phyloP scores from a whole-genome alignment of 192 early-diverging fungal species.

The Rhizoclosmatium globosum region DNA sequence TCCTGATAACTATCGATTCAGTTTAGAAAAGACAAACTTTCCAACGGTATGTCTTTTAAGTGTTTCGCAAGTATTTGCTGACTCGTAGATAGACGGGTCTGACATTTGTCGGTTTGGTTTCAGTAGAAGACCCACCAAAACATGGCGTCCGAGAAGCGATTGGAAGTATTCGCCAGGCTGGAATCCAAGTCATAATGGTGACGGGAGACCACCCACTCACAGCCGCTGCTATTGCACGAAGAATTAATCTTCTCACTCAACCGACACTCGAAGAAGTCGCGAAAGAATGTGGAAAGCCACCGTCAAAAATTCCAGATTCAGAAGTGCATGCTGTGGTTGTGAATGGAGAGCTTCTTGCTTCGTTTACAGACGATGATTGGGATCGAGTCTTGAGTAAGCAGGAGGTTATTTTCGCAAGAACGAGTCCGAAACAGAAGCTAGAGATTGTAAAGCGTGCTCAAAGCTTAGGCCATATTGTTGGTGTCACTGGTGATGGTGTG shows the following conservation, averaged over 20 bases:
- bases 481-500: slow-evolving; percentile 96
- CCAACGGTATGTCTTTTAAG: slow-evolving; percentile 51
- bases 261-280: slow-evolving; percentile 29
- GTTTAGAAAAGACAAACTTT: slow-evolving; percentile 74
- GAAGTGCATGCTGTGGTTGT: slow-evolving; percentile 83
- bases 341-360: slow-evolving; percentile 77
- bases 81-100: slow-evolving; percentile 38
- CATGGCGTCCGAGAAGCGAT: slow-evolving; percentile 93
- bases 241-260: slow-evolving; percentile 74
- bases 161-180: slow-evolving; percentile 81
- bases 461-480: slow-evolving; percentile 90
- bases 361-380: slow-evolving; percentile 83
- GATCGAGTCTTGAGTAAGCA: slow-evolving; percentile 75
- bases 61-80: slow-evolving; percentile 22
- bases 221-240: slow-evolving; percentile 89
- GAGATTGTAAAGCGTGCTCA: slow-evolving; percentile 93
- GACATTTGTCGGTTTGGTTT: slow-evolving; percentile 85
- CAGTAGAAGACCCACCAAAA: slow-evolving; percentile 95
- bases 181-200: slow-evolving; percentile 96
- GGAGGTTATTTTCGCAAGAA: slow-evolving; percentile 94
- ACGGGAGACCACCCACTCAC: slow-evolving; percentile 96
- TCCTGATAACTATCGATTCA: slow-evolving; percentile 80
- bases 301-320: slow-evolving; percentile 64
- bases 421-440: slow-evolving; percentile 92
- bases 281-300: not conserved